Percentiles rank a stretch among this genome's conserved stretches.
Conservation (phyloP, 2,329 filamentous ascomycete species). For the Cladosporium cucumerinum region DNA sequence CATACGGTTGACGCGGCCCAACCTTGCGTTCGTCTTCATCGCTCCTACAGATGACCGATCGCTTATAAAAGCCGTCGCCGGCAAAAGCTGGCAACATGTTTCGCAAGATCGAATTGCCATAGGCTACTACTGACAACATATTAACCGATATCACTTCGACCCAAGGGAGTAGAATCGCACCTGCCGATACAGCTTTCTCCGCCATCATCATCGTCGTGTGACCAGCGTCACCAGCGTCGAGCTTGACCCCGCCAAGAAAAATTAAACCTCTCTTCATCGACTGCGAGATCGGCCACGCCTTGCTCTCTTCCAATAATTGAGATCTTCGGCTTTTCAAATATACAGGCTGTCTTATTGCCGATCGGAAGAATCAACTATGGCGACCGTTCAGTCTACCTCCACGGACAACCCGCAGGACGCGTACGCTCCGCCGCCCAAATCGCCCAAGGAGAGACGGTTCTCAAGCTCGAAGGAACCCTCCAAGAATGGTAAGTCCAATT, state of each 20-base stretch:
- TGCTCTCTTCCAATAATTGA: background rate
- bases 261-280: background rate
- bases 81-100: background rate
- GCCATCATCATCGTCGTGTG: background rate
- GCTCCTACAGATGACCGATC: background rate
- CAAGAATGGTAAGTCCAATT: constrained; percentile 40
- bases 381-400: constrained; percentile 7
- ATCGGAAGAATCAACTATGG: constrained; percentile 4
- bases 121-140: background rate
- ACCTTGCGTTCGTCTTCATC: background rate
- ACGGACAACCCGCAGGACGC: constrained; percentile 9
- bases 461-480: constrained; percentile 45
- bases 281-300: background rate
- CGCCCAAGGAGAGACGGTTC: constrained; percentile 34
- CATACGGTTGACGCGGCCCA: constrained; percentile 9
- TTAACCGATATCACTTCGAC: background rate
- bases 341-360: background rate
- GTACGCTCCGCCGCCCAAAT: constrained; percentile 4
- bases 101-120: background rate
- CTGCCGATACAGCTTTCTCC: background rate
- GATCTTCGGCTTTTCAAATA: background rate
- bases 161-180: background rate
- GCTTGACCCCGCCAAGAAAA: constrained; percentile 17
- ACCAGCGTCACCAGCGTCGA: background rate
- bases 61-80: background rate